These are phyloP conservation scores for Plasmodium yoelii DNA, from an alignment of 169 alveolate genomes.

Conservation along the genomic window DNA sequence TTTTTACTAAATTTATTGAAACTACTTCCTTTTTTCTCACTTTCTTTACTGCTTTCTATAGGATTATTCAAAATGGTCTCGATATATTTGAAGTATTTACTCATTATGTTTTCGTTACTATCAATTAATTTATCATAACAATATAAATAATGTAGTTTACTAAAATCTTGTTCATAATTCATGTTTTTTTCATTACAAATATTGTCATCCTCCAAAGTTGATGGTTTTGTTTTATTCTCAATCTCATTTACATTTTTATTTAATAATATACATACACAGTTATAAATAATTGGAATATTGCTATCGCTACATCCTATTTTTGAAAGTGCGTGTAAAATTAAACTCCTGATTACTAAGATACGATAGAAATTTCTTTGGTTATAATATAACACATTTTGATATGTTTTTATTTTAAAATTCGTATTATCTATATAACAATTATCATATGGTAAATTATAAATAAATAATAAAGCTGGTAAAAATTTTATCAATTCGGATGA, in stretches of 20 bases:
- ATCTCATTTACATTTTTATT: slow-evolving; percentile 2
- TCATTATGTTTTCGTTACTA: slow-evolving; percentile 61
- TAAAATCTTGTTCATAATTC: neutral
- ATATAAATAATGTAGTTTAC: slow-evolving; percentile 36
- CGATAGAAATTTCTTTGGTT: neutral
- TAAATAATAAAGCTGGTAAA: slow-evolving; percentile 57
- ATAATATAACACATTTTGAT: neutral
- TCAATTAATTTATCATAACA: slow-evolving; percentile 70
- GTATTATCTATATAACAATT: slow-evolving; percentile 13
- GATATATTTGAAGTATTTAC: slow-evolving; percentile 72
- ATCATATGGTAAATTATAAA: slow-evolving; percentile 35
- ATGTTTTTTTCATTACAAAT: neutral
- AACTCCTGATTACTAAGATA: slow-evolving; percentile 46
- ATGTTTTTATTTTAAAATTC: slow-evolving; percentile 3
- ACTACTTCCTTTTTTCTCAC: neutral
- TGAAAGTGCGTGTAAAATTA: slow-evolving; percentile 26
- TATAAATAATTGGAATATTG: slow-evolving; percentile 66
- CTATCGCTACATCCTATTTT: slow-evolving; percentile 74
- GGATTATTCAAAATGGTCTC: neutral
- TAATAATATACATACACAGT: slow-evolving; percentile 52
- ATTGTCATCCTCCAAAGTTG: neutral
- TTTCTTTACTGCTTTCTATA: neutral
- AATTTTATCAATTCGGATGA: slow-evolving; percentile 36
- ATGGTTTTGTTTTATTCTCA: neutral
- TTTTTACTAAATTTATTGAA: neutral